Conservation (phyloP, 169 alveolate genomes). For the Cryptosporidium bovis region DNA sequence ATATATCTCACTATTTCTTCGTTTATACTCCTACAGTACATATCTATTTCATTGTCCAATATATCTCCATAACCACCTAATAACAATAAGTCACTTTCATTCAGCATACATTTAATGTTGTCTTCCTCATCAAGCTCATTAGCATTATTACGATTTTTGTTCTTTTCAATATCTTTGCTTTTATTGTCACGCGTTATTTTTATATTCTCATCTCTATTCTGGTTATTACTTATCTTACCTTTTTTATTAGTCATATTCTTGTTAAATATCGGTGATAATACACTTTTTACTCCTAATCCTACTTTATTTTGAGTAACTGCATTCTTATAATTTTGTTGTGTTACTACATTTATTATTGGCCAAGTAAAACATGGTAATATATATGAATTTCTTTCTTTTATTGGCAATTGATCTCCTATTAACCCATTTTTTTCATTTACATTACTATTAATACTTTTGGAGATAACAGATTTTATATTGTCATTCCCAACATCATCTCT, state of each 20-base stretch:
- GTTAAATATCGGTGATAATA: slow-evolving; percentile 1
- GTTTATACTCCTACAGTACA: slow-evolving; percentile 46
- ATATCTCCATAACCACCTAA: not conserved
- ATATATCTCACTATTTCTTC: slow-evolving; percentile 67
- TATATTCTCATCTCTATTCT: not conserved
- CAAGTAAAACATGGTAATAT: slow-evolving; percentile 67
- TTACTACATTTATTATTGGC: slow-evolving; percentile 54
- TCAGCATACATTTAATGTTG: not conserved
- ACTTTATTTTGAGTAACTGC: not conserved
- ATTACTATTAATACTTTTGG: not conserved
- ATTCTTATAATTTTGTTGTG: not conserved
- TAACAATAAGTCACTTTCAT: not conserved
- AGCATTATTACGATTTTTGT: not conserved
- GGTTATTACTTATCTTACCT: not conserved
- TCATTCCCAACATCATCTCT: slow-evolving; percentile 3
- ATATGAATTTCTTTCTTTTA: slow-evolving; percentile 50
- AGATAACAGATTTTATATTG: not conserved
- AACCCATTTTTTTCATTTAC: not conserved
- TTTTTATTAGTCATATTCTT: not conserved
- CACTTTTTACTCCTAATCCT: not conserved
- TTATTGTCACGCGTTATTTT: not conserved
- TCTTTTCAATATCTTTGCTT: not conserved
- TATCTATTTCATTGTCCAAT: slow-evolving; percentile 42
- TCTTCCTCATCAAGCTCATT: not conserved
- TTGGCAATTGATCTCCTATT: slow-evolving; percentile 24